Evolutionary conservation across 805 yeast genomes (phyloP), one percentile per base, ranked within the genome.

Genomic region (Candida sonorensis): DNA sequence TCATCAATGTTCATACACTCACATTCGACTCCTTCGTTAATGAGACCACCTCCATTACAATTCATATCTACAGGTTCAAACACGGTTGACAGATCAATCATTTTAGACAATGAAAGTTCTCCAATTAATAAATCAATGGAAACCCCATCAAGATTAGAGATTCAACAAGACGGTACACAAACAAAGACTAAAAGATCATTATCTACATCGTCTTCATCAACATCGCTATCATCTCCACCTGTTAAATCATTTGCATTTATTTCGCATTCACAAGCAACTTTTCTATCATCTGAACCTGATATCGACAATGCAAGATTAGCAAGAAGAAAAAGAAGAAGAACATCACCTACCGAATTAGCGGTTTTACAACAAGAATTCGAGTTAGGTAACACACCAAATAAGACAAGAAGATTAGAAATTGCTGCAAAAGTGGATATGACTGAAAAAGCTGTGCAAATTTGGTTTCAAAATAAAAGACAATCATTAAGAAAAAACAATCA

Each of bases 401-500:
- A 79, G 54, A 61, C 69, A 27, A 69, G 81, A 51, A 75, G 97
- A 45, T 66, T 74, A 27, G 82, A 79, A 42, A 83, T 92, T 43
- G 95, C 97, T 4, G 57, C 63, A 19, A 73, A 67, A 42, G 94
- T 92, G 25, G 78, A 77, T 45, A 92, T 92, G 97, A 76, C 90
- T n/a, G 97, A 88, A 57, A 86, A 88, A 57, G 95, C 97, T 2
- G 95, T 92, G 22, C 98, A 92, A 62, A 86, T 90, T 41, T 92
- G 98, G 98, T 92, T 92, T 62, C 98, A 92, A 62, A 92, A 92
- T 60, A 83, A 78, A 57, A 75, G 98, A 57, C 97, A 90, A 59
- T 71, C 88, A 23, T 60, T 81, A 41, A 72, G 87, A 49, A 75
- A 78, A 46, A 43, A 42, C 23, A 45, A 42, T 28, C 44, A 39